Evolutionary conservation across 2,329 filamentous ascomycete species (phyloP).

Genomic region (Onygena corvina): DNA sequence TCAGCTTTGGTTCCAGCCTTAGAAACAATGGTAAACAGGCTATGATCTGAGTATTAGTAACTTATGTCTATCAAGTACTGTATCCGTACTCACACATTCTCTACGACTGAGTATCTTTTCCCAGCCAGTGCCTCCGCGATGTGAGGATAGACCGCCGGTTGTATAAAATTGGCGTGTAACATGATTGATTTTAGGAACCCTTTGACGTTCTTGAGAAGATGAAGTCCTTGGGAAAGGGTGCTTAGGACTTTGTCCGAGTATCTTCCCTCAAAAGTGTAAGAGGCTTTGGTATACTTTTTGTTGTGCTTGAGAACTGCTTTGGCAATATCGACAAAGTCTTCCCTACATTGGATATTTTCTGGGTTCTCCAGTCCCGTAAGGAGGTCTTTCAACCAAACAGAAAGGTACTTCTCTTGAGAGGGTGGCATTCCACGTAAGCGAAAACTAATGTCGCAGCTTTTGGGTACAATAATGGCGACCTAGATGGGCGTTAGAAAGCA

Average conservation of each 20-base stretch:
- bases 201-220: not conserved
- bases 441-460: not conserved
- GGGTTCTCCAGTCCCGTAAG: not conserved
- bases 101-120: not conserved
- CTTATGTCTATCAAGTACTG: not conserved
- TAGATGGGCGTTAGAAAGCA: not conserved
- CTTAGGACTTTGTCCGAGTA: conserved; percentile 4
- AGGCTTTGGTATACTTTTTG: not conserved
- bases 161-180: not conserved
- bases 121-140: not conserved
- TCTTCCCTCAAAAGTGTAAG: not conserved
- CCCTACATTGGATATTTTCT: not conserved
- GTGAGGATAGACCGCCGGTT: not conserved
- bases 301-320: conserved; percentile 1
- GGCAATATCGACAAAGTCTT: not conserved
- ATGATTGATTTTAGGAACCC: not conserved
- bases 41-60: not conserved
- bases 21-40: not conserved
- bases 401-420: not conserved
- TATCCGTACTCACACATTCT: not conserved
- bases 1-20: not conserved
- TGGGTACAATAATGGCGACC: conserved; percentile 5
- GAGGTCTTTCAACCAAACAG: not conserved
- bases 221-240: not conserved
- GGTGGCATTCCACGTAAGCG: not conserved